Evolutionary conservation across 305 asterid genomes (phyloP).

Genomic region (Fraxinus xanthoxyloides): DNA sequence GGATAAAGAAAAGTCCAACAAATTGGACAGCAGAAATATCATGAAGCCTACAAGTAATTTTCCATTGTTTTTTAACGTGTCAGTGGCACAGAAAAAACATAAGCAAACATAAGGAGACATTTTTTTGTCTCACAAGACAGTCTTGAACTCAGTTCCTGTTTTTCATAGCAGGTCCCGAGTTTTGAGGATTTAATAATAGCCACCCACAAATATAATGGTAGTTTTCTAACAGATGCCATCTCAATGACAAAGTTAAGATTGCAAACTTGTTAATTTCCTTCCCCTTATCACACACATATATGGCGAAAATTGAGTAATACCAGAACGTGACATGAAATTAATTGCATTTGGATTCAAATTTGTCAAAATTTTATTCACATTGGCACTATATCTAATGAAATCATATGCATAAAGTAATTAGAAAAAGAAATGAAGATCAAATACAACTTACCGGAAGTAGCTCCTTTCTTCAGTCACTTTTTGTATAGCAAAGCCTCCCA

Average conservation of each 20-base stretch:
- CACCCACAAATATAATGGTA: not conserved
- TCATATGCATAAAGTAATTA: not conserved
- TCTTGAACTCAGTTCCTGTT: not conserved
- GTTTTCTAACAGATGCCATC: not conserved
- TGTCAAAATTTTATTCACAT: not conserved
- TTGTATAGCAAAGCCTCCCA: slow-evolving; percentile 82
- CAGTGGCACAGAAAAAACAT: not conserved
- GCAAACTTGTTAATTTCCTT: not conserved
- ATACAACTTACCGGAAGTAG: slow-evolving; percentile 60
- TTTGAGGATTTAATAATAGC: not conserved
- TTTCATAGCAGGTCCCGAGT: not conserved
- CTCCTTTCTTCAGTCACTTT: slow-evolving; percentile 62
- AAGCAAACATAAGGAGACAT: not conserved
- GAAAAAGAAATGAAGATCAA: not conserved
- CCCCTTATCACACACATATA: not conserved
- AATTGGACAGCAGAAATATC: not conserved
- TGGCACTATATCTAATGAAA: not conserved
- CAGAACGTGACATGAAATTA: not conserved
- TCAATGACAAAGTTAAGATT: not conserved
- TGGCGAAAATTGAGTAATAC: not conserved
- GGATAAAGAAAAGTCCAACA: not conserved
- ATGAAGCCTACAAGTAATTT: not conserved
- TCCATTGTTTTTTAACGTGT: not conserved
- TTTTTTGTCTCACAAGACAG: not conserved
- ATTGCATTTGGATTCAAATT: not conserved